Evolutionary conservation across 2,329 filamentous ascomycete genomes (phyloP), one percentile per base, ranked within the genome.

Genomic region (Microascus cirrosus): DNA sequence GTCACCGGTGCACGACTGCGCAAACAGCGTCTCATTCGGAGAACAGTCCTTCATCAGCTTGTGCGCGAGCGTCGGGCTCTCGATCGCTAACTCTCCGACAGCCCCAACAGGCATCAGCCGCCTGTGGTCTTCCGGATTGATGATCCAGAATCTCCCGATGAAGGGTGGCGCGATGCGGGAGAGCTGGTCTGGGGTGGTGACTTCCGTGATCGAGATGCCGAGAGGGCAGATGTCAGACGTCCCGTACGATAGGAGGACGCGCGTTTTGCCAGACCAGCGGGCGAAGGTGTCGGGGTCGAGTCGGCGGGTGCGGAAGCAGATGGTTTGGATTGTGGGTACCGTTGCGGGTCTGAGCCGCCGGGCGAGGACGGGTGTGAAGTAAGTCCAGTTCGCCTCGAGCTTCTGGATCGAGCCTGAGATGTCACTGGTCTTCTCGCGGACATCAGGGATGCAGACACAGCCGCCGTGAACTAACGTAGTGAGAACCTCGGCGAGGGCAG

Each of bases 311-410:
- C 78, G 71, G 64, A 77, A 78, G 61, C 74, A 77, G 12, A 77
- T 62, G 0, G 72, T 74, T 45, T 67, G 65, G 2, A 78, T 62
- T 3, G 67, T 70, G 0, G 74, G 72, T 0, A 77, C 65, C 0
- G 62, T 60, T 0, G 64, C 62, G 1, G 75, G 70, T 12, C 70
- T 67, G 12, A 77, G 68, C 51, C 71, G 73, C 4, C 75, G 65
- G 1, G 81, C 80, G n/a, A 87, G 74, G 0, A 81, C 74, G 1
- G 83, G 80, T 0, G 84, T 86, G 61, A 84, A 74, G 62, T 80
- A 76, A 2, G 75, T 77, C 72, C 75, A 77, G 54, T 74, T 80
- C 34, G 77, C 77, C 18, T 75, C 67, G 72, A 80, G 78, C 0
- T 73, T 67, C 6, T 73, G 71, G 34, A 85, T 78, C 0, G 74